Percentiles rank a stretch among this genome's conserved stretches.
These are phyloP conservation scores for Microdochium nivale DNA, from an alignment of 2,329 filamentous ascomycete species.

Conservation along the genomic window DNA sequence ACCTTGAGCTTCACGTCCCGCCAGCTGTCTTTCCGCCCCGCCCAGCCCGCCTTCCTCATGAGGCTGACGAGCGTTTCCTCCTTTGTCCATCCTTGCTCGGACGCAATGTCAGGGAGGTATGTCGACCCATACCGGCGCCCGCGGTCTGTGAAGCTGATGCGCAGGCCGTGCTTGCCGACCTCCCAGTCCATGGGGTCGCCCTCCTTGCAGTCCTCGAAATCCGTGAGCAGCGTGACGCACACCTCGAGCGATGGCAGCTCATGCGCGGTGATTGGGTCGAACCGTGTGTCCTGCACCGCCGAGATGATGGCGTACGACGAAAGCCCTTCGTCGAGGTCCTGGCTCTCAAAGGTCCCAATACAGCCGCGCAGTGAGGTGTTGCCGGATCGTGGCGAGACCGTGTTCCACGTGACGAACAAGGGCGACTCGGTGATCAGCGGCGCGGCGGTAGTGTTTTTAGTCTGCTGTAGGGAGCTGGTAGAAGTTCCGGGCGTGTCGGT, in stretches of 20 bases:
- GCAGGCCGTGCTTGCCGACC: constrained; percentile 76
- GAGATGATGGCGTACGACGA: constrained; percentile 77
- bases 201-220: constrained; percentile 62
- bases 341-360: constrained; percentile 86
- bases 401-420: constrained; percentile 95
- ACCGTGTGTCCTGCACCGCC: constrained; percentile 55
- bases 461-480: constrained; percentile 27
- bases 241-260: constrained; percentile 54
- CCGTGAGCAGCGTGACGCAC: constrained; percentile 72
- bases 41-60: constrained; percentile 93
- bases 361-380: constrained; percentile 75
- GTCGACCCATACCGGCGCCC: constrained; percentile 72
- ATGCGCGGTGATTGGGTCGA: constrained; percentile 41
- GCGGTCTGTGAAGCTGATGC: constrained; percentile 73
- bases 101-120: constrained; percentile 85
- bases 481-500: constrained; percentile 34
- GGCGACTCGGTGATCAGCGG: constrained; percentile 49
- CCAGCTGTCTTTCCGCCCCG: constrained; percentile 72
- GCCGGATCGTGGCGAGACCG: constrained; percentile 43
- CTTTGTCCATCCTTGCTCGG: constrained; percentile 90
- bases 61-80: constrained; percentile 85
- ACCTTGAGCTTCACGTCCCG: constrained; percentile 69
- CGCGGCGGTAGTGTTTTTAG: neutral
- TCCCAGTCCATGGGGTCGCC: constrained; percentile 74
- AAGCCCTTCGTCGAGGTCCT: constrained; percentile 65